Percentiles rank a stretch among this genome's conserved stretches.
phyloP scores from a whole-genome alignment of 1,284 basidiomycete species.

The Boletus smithii region DNA sequence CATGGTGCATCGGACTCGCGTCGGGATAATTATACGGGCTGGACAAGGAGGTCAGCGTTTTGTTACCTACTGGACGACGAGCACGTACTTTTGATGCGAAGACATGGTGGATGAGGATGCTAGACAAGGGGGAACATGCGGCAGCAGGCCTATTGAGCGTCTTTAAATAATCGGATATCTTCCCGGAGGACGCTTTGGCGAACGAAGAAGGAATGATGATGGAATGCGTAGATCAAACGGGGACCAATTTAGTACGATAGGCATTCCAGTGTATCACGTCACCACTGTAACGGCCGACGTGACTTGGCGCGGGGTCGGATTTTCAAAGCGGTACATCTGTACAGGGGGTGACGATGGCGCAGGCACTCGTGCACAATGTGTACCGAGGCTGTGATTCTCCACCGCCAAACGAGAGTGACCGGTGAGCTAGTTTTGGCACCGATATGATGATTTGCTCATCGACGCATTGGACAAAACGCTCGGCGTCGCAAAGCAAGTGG shows the following conservation, averaged over 20 bases:
- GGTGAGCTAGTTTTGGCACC: neutral
- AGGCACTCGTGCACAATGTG: constrained; percentile 8
- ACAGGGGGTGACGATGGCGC: constrained; percentile 5
- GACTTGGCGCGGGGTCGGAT: constrained; percentile 11
- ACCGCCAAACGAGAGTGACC: constrained; percentile 14
- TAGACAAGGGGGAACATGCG: constrained; percentile 5
- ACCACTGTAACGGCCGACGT: constrained; percentile 2
- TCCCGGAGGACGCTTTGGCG: constrained; percentile 18
- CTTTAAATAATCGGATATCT: constrained; percentile 25
- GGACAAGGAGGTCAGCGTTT: constrained; percentile 3
- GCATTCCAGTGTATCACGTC: constrained; percentile 34
- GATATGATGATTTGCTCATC: neutral
- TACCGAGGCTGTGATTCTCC: constrained; percentile 23
- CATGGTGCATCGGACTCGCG: constrained; percentile 2
- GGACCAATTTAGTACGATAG: constrained; percentile 19
- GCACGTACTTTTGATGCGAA: constrained; percentile 18
- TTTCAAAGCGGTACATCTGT: neutral
- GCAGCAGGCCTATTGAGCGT: neutral
- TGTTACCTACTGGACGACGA: neutral
- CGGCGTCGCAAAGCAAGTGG: constrained; percentile 1
- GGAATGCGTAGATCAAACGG: constrained; percentile 21
- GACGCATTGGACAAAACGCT: neutral
- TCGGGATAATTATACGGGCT: constrained; percentile 10
- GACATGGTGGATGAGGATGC: constrained; percentile 18
- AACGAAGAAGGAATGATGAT: constrained; percentile 16